Evolutionary conservation across 306 rosid species (phyloP).

Genomic region (Quercus dentata): DNA sequence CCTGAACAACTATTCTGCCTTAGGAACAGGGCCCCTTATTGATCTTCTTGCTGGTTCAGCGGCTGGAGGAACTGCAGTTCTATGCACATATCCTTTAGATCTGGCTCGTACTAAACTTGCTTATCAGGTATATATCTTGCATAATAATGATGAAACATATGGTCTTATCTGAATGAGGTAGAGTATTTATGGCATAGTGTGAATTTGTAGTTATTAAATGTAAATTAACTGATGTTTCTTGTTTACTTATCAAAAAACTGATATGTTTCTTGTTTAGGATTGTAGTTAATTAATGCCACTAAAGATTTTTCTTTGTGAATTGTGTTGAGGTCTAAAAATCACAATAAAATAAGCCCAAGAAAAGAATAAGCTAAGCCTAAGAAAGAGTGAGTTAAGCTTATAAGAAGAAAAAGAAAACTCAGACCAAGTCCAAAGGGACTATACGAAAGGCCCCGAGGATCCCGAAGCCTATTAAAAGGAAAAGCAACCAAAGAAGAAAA

Average conservation of each 20-base stretch:
- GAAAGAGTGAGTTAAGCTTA: no score
- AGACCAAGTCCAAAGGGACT: no score
- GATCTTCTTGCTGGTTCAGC: slow-evolving; percentile 97
- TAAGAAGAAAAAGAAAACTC: no score
- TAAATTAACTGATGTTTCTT: not conserved
- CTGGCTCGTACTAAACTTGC: slow-evolving; percentile 97
- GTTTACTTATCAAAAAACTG: not conserved
- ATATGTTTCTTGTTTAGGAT: not conserved
- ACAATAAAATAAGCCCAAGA: no score
- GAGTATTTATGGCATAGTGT: not conserved
- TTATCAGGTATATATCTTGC: slow-evolving; percentile 59
- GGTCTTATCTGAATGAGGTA: not conserved
- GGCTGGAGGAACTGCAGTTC: slow-evolving; percentile 87
- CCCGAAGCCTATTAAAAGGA: no score
- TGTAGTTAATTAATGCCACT: not conserved
- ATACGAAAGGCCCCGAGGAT: no score
- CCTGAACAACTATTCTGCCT: slow-evolving; percentile 49
- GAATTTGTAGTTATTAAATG: not conserved
- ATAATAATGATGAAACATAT: slow-evolving; percentile 9
- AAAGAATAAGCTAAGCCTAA: no score
- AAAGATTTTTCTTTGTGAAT: no score
- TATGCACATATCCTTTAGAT: slow-evolving; percentile 94
- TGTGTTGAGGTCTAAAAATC: no score
- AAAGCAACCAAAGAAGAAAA: no score
- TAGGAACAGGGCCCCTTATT: slow-evolving; percentile 79